Evolutionary conservation across 371 early-diverging fungal genomes (phyloP).

Genomic region (Aphelidium insulamus): DNA sequence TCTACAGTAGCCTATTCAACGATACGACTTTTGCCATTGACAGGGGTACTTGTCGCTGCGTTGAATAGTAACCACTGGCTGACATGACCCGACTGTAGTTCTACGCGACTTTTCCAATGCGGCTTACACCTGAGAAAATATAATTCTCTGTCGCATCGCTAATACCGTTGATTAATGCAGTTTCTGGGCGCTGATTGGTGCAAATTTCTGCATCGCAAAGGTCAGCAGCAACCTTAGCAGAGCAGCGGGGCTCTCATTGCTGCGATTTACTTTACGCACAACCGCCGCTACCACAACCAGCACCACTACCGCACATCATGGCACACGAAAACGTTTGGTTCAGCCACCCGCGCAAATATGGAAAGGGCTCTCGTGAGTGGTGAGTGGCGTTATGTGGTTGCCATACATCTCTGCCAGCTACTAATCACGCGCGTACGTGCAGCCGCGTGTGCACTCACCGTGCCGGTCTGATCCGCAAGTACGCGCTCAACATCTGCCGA

Average conservation of each 20-base stretch:
- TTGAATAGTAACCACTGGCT: too few species aligned
- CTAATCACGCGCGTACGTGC: constrained; percentile 2
- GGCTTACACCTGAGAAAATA: too few species aligned
- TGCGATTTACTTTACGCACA: neutral
- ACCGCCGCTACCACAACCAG: neutral
- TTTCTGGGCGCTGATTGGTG: too few species aligned
- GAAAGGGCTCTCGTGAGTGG: constrained; percentile 97
- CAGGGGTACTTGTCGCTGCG: too few species aligned
- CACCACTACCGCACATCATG: constrained; percentile 48
- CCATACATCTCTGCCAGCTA: neutral
- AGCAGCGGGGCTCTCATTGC: neutral
- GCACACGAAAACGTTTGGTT: constrained; percentile 88
- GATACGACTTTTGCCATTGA: too few species aligned
- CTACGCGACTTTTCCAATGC: too few species aligned
- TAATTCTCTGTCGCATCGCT: too few species aligned
- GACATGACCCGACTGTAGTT: too few species aligned
- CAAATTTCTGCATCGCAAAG: neutral
- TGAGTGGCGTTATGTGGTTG: constrained; percentile 12
- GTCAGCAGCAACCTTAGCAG: neutral
- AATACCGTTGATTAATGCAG: too few species aligned
- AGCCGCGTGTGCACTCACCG: constrained; percentile 96
- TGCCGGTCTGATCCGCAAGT: constrained; percentile 99
- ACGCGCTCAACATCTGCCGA: constrained; percentile 97
- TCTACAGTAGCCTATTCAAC: too few species aligned
- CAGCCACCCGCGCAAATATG: constrained; percentile 87